A percentile compares a stretch with the other conserved stretches of the same genome.
These are phyloP conservation scores for Trichoderma endophyticum DNA, from an alignment of 2,329 filamentous ascomycete species.

Conservation along the genomic window DNA sequence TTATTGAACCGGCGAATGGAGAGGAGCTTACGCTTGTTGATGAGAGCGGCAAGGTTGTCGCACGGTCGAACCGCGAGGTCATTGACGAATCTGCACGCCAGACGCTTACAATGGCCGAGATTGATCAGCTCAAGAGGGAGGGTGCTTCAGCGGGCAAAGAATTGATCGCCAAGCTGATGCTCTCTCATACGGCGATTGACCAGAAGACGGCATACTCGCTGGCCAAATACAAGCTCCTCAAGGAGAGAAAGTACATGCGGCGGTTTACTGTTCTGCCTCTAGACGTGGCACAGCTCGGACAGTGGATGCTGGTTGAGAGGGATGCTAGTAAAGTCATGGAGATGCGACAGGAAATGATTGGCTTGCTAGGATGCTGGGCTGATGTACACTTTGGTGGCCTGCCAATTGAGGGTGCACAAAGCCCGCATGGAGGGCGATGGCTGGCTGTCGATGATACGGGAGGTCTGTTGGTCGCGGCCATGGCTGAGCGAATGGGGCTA, in stretches of 20 bases:
- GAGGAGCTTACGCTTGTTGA: slow-evolving; percentile 44
- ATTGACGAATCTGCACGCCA: slow-evolving; percentile 66
- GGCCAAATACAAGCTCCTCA: slow-evolving; percentile 93
- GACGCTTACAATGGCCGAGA: slow-evolving; percentile 71
- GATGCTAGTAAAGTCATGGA: slow-evolving; percentile 81
- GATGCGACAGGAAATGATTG: slow-evolving; percentile 78
- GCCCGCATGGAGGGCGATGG: slow-evolving; percentile 55
- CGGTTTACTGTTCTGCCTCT: slow-evolving; percentile 82
- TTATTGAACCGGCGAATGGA: slow-evolving; percentile 36
- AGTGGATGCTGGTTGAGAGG: slow-evolving; percentile 76
- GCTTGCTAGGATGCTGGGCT: slow-evolving; percentile 79
- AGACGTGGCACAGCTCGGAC: slow-evolving; percentile 70
- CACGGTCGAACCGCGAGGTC: slow-evolving; percentile 56
- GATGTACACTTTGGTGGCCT: slow-evolving; percentile 69
- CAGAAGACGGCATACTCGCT: slow-evolving; percentile 93
- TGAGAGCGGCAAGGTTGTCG: slow-evolving; percentile 44
- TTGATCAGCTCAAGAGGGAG: slow-evolving; percentile 70
- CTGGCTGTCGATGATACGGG: slow-evolving; percentile 84
- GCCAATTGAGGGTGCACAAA: slow-evolving; percentile 26
- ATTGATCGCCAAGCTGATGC: slow-evolving; percentile 86
- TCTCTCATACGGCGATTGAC: slow-evolving; percentile 83
- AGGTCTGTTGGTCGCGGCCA: slow-evolving; percentile 73
- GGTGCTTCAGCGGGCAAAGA: slow-evolving; percentile 79
- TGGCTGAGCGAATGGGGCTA: slow-evolving; percentile 87
- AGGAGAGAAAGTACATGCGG: slow-evolving; percentile 89